phyloP scores from a whole-genome alignment of 306 rosid genomes.

The Prunus campanulata region DNA sequence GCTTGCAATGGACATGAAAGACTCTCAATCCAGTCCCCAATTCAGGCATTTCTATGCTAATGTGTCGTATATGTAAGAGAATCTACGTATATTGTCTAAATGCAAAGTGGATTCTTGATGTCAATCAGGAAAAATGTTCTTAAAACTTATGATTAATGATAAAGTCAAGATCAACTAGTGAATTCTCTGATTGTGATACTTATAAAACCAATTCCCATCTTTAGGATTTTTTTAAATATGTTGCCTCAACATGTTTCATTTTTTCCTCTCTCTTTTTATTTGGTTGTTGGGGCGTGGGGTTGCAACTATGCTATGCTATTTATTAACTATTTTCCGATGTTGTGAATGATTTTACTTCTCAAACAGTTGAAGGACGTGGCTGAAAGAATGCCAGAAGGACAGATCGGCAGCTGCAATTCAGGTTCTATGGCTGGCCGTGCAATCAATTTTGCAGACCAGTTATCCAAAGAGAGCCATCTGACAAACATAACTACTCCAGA shows the following conservation, averaged over 20 bases:
- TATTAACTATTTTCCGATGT: constrained; percentile 22
- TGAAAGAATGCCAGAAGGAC: constrained; percentile 58
- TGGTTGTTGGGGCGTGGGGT: neutral
- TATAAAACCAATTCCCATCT: neutral
- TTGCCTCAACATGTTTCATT: neutral
- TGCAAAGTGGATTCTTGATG: neutral
- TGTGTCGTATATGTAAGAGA: no score
- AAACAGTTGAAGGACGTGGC: constrained; percentile 75
- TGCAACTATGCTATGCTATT: neutral
- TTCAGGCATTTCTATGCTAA: no score
- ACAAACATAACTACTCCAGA: constrained; percentile 38
- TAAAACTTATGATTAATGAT: neutral
- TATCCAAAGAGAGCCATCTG: constrained; percentile 38
- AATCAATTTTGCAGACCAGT: constrained; percentile 34
- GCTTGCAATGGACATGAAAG: no score
- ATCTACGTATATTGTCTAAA: no score
- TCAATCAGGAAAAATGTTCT: neutral
- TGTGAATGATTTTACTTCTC: constrained; percentile 26
- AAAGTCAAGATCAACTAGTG: neutral
- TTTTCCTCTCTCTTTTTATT: neutral
- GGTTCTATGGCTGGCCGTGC: constrained; percentile 37
- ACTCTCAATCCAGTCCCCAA: no score
- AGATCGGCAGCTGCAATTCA: constrained; percentile 26
- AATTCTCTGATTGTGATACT: neutral
- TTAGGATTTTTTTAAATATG: neutral